Base-by-base conservation (phyloP, 306 rosid species). In the Psophocarpus tetragonolobus region DNA sequence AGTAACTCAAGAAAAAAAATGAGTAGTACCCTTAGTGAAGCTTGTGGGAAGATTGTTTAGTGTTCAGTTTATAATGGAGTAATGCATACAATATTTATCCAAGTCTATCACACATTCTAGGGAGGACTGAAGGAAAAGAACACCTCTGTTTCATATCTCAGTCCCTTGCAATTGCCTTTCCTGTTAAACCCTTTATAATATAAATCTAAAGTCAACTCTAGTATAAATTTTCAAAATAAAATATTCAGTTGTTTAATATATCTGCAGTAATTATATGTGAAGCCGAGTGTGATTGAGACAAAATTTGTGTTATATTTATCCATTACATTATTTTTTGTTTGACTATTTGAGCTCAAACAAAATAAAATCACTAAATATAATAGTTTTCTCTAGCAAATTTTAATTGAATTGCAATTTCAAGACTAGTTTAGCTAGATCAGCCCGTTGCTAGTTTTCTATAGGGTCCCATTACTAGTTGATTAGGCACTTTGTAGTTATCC, bases 131-230 rank as follows among this genome's bases (percentile, higher is more conserved):
- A 15, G 36, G 12, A 53, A 58, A 42, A 61, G 2, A 47, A 71
- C 32, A 61, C 18, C n/a, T 33, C 1, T 60, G 3, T 56, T 72
- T 32, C 44, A 38, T 36, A 5, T 27, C 10, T 39, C 0, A 8
- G 9, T 30, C 30, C 47, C 23, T 60, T 70, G 58, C 9, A 62
- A 17, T 12, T 17, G 30, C 69, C 68, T 73, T 48, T 20, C 13
- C 50, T 50, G 78, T 30, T 44, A 14, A 15, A 33, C 20, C 8
- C 8, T 65, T 17, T 9, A 57, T 32, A n/a, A 57, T 54, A 45
- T 47, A 68, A 78, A 73, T 68, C 6, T 18, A 1, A 48, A 72
- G 81, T 80, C 84, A 84, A 75, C 84, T 80, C 32, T 71, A 4
- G 26, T 56, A 11, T 5, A 13, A 14, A 7, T 9, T 13, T 77